These are phyloP conservation scores for Leishmania guyanensis DNA, from an alignment of 208 protist species.

Conservation along the genomic window DNA sequence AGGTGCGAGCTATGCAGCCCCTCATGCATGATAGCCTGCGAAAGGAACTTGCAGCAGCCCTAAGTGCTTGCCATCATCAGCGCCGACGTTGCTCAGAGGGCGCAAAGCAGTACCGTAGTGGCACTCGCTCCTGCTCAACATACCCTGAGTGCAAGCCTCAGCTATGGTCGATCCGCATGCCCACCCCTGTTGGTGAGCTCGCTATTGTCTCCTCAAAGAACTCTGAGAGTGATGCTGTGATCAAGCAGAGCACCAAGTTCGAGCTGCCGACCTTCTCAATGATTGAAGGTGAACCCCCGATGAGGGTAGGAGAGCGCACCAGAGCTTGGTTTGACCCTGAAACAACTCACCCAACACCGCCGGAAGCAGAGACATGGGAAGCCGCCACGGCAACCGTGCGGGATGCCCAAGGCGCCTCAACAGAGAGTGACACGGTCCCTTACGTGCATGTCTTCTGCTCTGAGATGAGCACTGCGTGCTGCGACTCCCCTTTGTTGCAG, in stretches of 20 bases:
- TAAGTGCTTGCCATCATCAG: not conserved
- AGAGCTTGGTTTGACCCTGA: not conserved
- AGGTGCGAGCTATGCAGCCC: conserved; percentile 17
- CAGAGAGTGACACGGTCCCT: not conserved
- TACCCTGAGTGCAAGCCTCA: not conserved
- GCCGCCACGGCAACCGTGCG: conserved; percentile 2
- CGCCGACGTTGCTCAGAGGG: not conserved
- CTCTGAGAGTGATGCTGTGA: not conserved
- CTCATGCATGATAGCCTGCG: conserved; percentile 11
- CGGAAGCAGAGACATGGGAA: conserved; percentile 13
- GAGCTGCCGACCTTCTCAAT: conserved; percentile 1
- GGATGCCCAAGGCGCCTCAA: no score
- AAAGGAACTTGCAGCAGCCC: conserved; percentile 1
- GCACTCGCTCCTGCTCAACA: not conserved
- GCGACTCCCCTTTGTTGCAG: not conserved
- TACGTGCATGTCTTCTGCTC: conserved; percentile 6
- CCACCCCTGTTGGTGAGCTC: conserved; percentile 10
- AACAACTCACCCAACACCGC: not conserved
- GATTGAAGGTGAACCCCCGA: not conserved
- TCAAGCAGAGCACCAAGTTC: not conserved
- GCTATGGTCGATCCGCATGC: not conserved
- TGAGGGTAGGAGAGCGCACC: not conserved
- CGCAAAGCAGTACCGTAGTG: not conserved
- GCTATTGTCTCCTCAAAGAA: not conserved
- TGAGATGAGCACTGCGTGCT: not conserved